Evolutionary conservation across 768 basidiomycete genomes (phyloP).

Genomic region (Dendrothele bispora): DNA sequence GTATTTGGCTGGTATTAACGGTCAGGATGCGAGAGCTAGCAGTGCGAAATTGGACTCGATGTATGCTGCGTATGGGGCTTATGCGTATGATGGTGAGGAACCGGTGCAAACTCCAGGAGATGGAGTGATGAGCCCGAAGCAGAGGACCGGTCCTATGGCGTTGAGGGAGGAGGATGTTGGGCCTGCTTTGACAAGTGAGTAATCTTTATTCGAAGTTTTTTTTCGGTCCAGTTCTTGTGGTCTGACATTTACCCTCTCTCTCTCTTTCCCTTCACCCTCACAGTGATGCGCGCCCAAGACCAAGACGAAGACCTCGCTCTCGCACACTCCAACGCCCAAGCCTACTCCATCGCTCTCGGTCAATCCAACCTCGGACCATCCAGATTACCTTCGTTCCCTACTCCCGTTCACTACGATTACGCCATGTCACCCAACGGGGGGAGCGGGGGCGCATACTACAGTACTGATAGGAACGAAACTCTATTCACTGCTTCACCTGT

Average conservation of each 20-base stretch:
- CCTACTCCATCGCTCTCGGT: conserved; percentile 47
- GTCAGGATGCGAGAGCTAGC: no score
- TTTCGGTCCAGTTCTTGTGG: neutral
- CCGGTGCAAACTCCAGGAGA: conserved; percentile 5
- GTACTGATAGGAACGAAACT: no score
- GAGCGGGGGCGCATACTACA: no score
- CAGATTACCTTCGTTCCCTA: neutral
- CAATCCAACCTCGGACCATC: conserved; percentile 7
- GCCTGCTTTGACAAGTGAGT: conserved; percentile 69
- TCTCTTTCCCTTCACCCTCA: neutral
- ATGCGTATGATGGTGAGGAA: neutral
- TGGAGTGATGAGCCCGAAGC: conserved; percentile 17
- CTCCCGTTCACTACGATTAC: no score
- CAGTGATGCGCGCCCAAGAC: conserved; percentile 74
- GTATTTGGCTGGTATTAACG: neutral
- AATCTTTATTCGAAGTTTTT: neutral
- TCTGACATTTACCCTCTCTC: conserved; percentile 3
- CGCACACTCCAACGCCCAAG: conserved; percentile 27
- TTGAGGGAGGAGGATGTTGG: conserved; percentile 41
- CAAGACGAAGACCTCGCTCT: conserved; percentile 5
- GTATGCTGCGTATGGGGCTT: no score
- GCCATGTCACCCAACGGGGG: no score
- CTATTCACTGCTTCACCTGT: conserved; percentile 12
- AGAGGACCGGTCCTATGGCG: conserved; percentile 15
- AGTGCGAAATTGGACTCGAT: no score